These are phyloP conservation scores for Boletus hoseneyae DNA, from an alignment of 1,284 basidiomycete genomes.

Conservation along the genomic window DNA sequence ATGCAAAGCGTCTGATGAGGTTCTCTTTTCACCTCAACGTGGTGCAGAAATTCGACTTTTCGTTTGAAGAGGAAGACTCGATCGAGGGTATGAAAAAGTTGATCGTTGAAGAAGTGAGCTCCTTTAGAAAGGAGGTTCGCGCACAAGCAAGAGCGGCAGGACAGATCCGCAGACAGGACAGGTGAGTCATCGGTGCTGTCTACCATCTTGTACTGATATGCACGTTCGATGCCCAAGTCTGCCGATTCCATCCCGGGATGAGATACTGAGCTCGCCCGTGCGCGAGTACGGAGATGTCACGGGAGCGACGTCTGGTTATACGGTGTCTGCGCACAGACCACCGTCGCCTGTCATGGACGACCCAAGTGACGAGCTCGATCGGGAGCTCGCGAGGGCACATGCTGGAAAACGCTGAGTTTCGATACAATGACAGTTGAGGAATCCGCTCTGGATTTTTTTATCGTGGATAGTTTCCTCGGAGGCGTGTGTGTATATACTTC, in stretches of 20 bases:
- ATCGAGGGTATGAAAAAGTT: slow-evolving; percentile 97
- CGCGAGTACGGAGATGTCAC: slow-evolving; percentile 62
- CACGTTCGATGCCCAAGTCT: slow-evolving; percentile 42
- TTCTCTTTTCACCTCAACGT: slow-evolving; percentile 2
- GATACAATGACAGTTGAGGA: neutral
- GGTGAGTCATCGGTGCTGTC: slow-evolving; percentile 37
- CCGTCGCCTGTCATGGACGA: slow-evolving; percentile 73
- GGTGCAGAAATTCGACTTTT: slow-evolving; percentile 87
- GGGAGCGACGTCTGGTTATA: slow-evolving; percentile 69
- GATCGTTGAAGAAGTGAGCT: slow-evolving; percentile 91
- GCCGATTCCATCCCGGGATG: slow-evolving; percentile 73
- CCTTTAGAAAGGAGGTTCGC: slow-evolving; percentile 86
- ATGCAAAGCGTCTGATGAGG: neutral
- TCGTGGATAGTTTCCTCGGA: neutral
- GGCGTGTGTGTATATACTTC: slow-evolving; percentile 10
- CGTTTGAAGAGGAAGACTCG: slow-evolving; percentile 96
- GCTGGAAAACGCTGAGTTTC: slow-evolving; percentile 32
- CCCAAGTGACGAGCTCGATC: slow-evolving; percentile 83
- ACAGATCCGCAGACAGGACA: slow-evolving; percentile 70
- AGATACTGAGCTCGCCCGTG: slow-evolving; percentile 74
- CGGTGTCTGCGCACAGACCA: slow-evolving; percentile 43
- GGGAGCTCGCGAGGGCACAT: slow-evolving; percentile 73
- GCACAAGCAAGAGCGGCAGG: slow-evolving; percentile 67
- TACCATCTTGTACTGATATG: slow-evolving; percentile 3
- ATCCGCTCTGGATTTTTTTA: neutral